Conservation (phyloP, 2,329 filamentous ascomycete genomes). For the Paraphoma chrysanthemicola region DNA sequence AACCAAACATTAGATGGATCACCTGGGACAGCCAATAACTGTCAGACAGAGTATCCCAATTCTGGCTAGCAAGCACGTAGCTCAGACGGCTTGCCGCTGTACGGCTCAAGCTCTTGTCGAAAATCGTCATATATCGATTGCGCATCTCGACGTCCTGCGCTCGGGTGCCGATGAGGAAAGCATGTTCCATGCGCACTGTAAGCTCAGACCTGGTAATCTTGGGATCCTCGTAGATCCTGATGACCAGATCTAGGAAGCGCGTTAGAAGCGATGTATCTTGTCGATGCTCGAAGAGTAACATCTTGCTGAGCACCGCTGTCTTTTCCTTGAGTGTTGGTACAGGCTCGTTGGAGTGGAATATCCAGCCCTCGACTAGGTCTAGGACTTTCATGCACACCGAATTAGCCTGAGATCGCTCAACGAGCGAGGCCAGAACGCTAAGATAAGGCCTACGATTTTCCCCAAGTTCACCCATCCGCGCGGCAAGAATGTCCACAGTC, state of each 20-base stretch:
- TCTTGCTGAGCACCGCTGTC: slow-evolving; percentile 98
- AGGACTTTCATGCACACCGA: slow-evolving; percentile 90
- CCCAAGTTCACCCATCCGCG: slow-evolving; percentile 89
- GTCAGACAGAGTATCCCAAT: slow-evolving; percentile 94
- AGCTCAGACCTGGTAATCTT: slow-evolving; percentile 95
- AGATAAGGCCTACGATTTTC: slow-evolving; percentile 93
- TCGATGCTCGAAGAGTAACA: slow-evolving; percentile 92
- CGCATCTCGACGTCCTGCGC: slow-evolving; percentile 96
- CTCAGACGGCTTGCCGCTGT: slow-evolving; percentile 86
- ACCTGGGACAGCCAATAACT: slow-evolving; percentile 98
- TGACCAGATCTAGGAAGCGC: slow-evolving; percentile 94
- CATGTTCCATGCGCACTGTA: slow-evolving; percentile 96
- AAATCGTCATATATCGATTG: slow-evolving; percentile 94
- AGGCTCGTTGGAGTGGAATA: slow-evolving; percentile 92
- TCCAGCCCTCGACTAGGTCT: slow-evolving; percentile 92
- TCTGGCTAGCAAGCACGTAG: slow-evolving; percentile 89
- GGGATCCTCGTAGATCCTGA: slow-evolving; percentile 96
- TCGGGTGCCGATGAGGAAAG: slow-evolving; percentile 93
- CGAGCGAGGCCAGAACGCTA: slow-evolving; percentile 90
- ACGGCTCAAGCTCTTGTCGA: slow-evolving; percentile 92
- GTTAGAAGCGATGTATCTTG: slow-evolving; percentile 83
- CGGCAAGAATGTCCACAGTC: slow-evolving; percentile 88
- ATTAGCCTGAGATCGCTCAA: slow-evolving; percentile 91
- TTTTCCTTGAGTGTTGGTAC: slow-evolving; percentile 99
- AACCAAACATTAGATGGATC: slow-evolving; percentile 89